Conservation (phyloP, 768 basidiomycete species). For the Amanita fuliginea region DNA sequence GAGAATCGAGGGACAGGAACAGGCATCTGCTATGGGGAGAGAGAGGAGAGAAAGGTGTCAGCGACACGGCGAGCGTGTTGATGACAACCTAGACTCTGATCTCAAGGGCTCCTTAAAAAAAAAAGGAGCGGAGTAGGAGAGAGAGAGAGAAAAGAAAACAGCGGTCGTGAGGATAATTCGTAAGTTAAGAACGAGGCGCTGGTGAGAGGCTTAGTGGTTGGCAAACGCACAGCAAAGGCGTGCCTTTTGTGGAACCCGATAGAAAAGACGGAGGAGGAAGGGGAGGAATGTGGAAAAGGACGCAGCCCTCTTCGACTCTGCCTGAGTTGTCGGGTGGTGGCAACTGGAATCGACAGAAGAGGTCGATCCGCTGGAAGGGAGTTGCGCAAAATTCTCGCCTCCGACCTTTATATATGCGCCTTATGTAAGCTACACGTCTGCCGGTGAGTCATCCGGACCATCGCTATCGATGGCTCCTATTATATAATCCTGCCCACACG, state of each 20-base stretch:
- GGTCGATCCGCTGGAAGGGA: slow-evolving; percentile 35
- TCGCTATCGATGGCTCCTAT: slow-evolving; percentile 1
- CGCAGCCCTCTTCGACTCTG: slow-evolving; percentile 34
- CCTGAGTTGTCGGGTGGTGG: slow-evolving; percentile 26
- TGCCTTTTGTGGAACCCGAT: slow-evolving; percentile 57
- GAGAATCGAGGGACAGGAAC: slow-evolving; percentile 65
- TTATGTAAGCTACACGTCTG: slow-evolving; percentile 19
- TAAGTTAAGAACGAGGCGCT: slow-evolving; percentile 30
- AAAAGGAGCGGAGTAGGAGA: slow-evolving; percentile 17
- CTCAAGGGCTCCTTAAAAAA: slow-evolving; percentile 28
- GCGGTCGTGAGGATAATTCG: slow-evolving; percentile 68
- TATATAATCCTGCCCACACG: not conserved
- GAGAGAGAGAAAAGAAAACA: slow-evolving; percentile 22
- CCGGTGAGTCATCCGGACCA: not conserved
- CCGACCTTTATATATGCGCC: slow-evolving; percentile 13
- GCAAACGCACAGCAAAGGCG: slow-evolving; percentile 92
- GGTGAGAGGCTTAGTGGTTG: slow-evolving; percentile 22
- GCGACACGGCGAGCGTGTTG: slow-evolving; percentile 30
- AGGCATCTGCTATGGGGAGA: slow-evolving; percentile 60
- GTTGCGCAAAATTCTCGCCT: slow-evolving; percentile 18
- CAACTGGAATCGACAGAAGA: slow-evolving; percentile 37
- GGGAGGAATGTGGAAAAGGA: slow-evolving; percentile 12
- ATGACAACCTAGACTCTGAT: slow-evolving; percentile 29
- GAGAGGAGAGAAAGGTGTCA: slow-evolving; percentile 32
- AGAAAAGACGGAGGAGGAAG: slow-evolving; percentile 18